Evolutionary conservation across 2,329 filamentous ascomycete species (phyloP), one percentile per base, ranked within the genome.

Genomic region (Saccharata proteae): DNA sequence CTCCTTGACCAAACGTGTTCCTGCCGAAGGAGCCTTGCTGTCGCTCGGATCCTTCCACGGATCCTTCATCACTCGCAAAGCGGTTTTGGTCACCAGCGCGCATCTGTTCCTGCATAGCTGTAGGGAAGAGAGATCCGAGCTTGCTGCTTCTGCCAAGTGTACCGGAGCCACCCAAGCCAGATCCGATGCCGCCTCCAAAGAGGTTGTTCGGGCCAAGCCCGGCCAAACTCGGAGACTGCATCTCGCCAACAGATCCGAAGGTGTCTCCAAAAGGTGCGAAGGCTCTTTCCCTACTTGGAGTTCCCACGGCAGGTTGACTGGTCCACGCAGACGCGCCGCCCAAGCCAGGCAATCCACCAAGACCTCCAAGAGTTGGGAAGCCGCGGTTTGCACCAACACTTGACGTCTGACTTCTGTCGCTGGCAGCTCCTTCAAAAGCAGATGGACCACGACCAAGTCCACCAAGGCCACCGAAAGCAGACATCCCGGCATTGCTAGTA

Each of bases 331-430:
- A 60, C 32, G 73, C 64, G 60, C 77, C 79, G 30, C 77, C 74
- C 8, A 61, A 43, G 7, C 59, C 58, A 21, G 56, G 55, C 30
- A 80, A 59, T 21, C 64, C 62, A 36, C 70, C 64, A 12, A 83
- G 57, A 16, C 69, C 71, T 27, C 68, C 69, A 5, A 83, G 51
- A 8, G 63, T 58, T 9, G 76, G 65, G 41, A 83, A 93, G 7
- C 69, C 77, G 45, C 84, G 81, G 25, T 62, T 59, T 16, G 80
- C 74, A 9, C 83, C 81, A 12, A 79, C 80, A 48, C 86, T 93
- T 0, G 86, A 93, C 0, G 83, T 93, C 54, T 93, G 85, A 51
- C 86, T 94, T 13, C 88, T 78, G 51, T 96, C 88, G 43, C 85
- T 83, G 4, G 78, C 79, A 30, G 83, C 76, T 35, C 61, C 53